phyloP scores from a whole-genome alignment of 2,329 filamentous ascomycete species.

The Penicillium sp. region DNA sequence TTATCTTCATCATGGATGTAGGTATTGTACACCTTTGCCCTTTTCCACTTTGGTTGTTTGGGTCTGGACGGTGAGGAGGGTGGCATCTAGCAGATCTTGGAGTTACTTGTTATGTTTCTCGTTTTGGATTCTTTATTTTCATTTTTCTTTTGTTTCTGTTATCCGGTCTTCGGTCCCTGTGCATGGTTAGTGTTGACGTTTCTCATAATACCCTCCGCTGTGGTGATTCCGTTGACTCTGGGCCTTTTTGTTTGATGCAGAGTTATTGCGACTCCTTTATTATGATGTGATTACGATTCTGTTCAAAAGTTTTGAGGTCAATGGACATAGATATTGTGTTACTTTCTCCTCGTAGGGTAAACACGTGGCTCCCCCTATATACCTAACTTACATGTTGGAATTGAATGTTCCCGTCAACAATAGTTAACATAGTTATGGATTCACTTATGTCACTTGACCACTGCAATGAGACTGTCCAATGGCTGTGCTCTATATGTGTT shows the following conservation, averaged over 20 bases:
- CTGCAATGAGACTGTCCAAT: background rate
- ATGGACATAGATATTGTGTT: constrained; percentile 10
- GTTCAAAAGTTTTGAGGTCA: constrained; percentile 13
- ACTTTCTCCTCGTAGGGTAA: background rate
- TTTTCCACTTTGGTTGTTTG: background rate
- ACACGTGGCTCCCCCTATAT: background rate
- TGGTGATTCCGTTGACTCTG: constrained; percentile 13
- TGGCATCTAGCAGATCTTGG: constrained; percentile 12
- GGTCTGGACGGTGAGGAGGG: background rate
- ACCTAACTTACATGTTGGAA: too few relatives aligned
- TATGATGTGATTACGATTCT: constrained; percentile 14
- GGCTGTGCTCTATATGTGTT: background rate
- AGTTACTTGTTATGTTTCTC: background rate
- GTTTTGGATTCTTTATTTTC: background rate
- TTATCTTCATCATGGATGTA: background rate
- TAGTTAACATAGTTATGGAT: too few relatives aligned
- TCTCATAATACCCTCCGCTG: constrained; percentile 15
- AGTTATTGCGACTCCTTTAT: constrained; percentile 3
- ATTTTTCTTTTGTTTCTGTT: constrained; percentile 4
- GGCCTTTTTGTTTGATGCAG: constrained; percentile 8
- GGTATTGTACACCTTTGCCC: background rate
- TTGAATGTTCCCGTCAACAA: too few relatives aligned
- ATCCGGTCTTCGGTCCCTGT: constrained; percentile 12
- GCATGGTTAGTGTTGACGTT: constrained; percentile 10
- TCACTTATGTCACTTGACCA: background rate